phyloP scores from a whole-genome alignment of 345 rosid species.

The Salix caprea region DNA sequence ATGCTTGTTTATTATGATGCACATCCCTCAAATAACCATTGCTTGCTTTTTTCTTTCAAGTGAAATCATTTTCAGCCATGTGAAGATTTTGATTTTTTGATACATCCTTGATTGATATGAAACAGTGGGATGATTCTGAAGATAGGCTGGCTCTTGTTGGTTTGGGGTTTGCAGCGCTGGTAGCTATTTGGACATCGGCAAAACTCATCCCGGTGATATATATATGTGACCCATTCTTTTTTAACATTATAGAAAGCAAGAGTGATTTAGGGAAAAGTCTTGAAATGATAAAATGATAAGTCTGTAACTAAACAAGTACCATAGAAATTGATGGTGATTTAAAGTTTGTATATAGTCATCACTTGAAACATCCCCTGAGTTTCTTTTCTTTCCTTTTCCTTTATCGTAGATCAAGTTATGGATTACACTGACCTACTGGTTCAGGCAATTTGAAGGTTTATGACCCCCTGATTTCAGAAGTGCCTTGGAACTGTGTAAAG shows the following conservation, averaged over 20 bases:
- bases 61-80: background rate
- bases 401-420: background rate
- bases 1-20: background rate
- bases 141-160: slow-evolving; percentile 73
- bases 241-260: background rate
- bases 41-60: background rate
- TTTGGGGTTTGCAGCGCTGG: slow-evolving; percentile 68
- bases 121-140: slow-evolving; percentile 80
- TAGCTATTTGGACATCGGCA: slow-evolving; percentile 68
- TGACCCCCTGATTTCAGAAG: background rate
- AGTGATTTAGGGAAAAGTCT: background rate
- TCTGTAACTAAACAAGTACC: too few species aligned
- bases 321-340: background rate
- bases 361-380: background rate
- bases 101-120: slow-evolving; percentile 1
- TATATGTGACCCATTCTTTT: slow-evolving; percentile 1
- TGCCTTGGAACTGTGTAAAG: background rate
- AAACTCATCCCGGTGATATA: slow-evolving; percentile 67
- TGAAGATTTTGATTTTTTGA: background rate
- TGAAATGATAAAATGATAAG: background rate
- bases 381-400: background rate
- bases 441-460: background rate
- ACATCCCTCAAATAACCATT: background rate
- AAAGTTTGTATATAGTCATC: background rate
- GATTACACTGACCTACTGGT: background rate